Base-by-base conservation (phyloP, 1,284 basidiomycete genomes). In the Leucoagaricus sp. region DNA sequence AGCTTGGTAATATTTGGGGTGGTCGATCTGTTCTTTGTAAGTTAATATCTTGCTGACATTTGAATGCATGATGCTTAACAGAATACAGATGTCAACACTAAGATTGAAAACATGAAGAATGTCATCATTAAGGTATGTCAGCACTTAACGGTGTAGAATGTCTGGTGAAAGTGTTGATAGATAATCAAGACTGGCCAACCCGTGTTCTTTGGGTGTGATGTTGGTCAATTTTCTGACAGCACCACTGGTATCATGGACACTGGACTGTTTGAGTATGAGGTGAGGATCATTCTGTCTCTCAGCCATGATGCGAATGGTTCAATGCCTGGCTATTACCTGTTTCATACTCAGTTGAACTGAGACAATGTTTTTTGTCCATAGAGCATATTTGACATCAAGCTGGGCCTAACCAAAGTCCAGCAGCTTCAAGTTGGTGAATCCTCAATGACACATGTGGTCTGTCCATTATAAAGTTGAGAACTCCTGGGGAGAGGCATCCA, bases 401-500 rank as follows among this genome's bases (percentile, higher is more conserved):
- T 86, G 13, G 78, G 78, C n/a, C 68, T 87, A 65, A 86, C 83
- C 64, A 98, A 98, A 73, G 91, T 92, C 0, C 83, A 97, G 67
- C 83, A 96, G 12, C 79, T 98, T 41, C 80, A 87, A 65, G 86
- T 86, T 25, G 86, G 86, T 55, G 94, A 98, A 67, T 91, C 87
- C 8, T 74, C 87, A 19, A 96, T 96, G 92, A 95, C 93, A 1
- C 94, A 96, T 69, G 93, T 93, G 84, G 57, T 87, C 94, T 1
- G 75, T 95, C 29, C 81, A 94, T 10, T 98, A 93, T 82, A 91
- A 94, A 72, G 92, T 98, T 10, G 95, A 98, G 80, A 98, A 98
- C 77, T 91, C 87, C 8, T 98, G 96, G 96, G 91, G 93, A 23
- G 83, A 87, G n/a, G 77, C 76, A 0, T 81, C 79, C 0, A 93